Evolutionary conservation across 176 grass and related monocot genomes (phyloP), one percentile per base, ranked within the genome.

Genomic region (Tuctoria greenei): DNA sequence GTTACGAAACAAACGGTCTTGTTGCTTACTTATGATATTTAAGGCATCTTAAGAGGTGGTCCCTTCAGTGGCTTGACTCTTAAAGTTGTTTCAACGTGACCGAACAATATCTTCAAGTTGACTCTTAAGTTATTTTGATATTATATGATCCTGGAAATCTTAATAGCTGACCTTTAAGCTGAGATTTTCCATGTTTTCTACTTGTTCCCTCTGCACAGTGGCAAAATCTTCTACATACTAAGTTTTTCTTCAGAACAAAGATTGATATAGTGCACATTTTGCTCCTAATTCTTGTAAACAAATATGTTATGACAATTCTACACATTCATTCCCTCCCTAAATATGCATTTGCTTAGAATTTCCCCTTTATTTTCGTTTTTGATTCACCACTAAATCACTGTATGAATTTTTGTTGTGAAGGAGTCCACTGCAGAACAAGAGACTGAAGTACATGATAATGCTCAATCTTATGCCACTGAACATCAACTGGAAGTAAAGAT

Each of bases 401-500:
- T 76, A 50, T 84, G 40, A 66, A 61, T 83, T 79, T 79, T 82
- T 79, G 16, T 79, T 70, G 63, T 74, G 67, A 81, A 92, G 91
- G 89, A 99, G 75, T 80, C 69, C 10, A 35, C 69, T 38, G 25
- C 65, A 60, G 87, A 99, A 61, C 61, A 72, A 73, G 95, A 99
- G 16, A 83, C 45, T 23, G 91, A 92, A 79, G 43, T 68, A 10
- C 89, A 88, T 52, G 84, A 90, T 54, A 86, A 27, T 67, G 55
- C 73, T 75, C 78, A 91, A 76, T 65, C 73, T 79, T 80, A 54
- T 61, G 57, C 46, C 45, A 66, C 76, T 72, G 91, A 92, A 87
- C 72, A 81, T 81, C 81, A 75, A 70, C 8, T 69, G 36, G 89
- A 92, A 52, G 84, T 76, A 69, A 94, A 94, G 63, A 52, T 56